phyloP scores from a whole-genome alignment of 169 alveolate species.

The Sarcocystis neurona region DNA sequence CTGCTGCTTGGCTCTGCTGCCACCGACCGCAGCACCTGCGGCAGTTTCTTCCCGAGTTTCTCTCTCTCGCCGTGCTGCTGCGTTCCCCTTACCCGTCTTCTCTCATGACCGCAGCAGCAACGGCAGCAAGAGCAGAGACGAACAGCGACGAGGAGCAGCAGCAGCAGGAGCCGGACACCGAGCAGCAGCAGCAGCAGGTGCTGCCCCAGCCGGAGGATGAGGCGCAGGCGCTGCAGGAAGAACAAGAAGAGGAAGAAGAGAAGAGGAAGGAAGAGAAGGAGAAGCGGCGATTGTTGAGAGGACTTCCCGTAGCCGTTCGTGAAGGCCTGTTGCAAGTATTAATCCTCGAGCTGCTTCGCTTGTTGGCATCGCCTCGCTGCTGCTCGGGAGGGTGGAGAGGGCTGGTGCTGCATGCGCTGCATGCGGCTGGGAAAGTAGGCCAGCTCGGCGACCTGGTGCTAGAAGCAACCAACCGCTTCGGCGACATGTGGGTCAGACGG shows the following conservation, averaged over 20 bases:
- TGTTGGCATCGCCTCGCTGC: constrained; percentile 31
- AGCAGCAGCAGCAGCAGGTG: too few species aligned
- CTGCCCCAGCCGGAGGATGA: too few species aligned
- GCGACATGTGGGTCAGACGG: constrained; percentile 2
- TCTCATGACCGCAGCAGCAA: neutral
- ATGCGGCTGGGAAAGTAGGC: neutral
- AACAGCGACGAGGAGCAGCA: too few species aligned
- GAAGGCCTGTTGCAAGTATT: neutral
- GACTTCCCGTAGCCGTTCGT: neutral
- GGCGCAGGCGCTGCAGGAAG: too few species aligned
- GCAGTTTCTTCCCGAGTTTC: neutral
- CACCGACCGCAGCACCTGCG: constrained; percentile 10
- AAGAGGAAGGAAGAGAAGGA: too few species aligned
- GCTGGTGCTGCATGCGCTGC: neutral
- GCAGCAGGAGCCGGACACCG: too few species aligned
- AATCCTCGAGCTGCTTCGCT: neutral
- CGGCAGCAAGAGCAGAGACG: too few species aligned
- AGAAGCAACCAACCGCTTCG: neutral
- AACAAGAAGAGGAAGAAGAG: too few species aligned
- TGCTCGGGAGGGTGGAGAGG: neutral
- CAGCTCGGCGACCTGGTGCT: neutral
- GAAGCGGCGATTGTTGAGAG: neutral
- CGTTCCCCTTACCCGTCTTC: neutral
- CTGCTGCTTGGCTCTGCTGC: constrained; percentile 8
- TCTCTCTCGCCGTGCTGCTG: neutral